These are phyloP conservation scores for Aspergillus steynii DNA, from an alignment of 495 filamentous ascomycete species.

Conservation along the genomic window DNA sequence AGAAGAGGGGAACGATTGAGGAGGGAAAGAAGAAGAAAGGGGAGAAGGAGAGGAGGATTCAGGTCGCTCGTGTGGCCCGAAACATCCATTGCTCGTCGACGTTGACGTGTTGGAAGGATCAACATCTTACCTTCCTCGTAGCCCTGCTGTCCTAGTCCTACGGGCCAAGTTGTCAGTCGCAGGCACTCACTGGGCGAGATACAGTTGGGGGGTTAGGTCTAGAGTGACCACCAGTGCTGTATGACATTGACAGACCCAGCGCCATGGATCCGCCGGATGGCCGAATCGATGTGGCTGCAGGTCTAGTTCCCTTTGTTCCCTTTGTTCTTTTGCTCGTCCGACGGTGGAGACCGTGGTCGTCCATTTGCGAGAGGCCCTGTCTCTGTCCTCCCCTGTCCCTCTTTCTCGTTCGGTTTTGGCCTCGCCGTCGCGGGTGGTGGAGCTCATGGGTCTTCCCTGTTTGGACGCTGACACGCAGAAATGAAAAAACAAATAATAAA, in stretches of 20 bases:
- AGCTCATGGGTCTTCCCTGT: not conserved
- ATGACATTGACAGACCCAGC: slow-evolving; percentile 18
- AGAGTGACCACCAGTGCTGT: not conserved
- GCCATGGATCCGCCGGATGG: slow-evolving; percentile 18
- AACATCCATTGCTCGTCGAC: slow-evolving; percentile 12
- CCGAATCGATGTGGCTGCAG: slow-evolving; percentile 19
- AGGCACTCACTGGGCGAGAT: no score
- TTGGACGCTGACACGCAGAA: not conserved
- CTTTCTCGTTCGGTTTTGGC: not conserved
- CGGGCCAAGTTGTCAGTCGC: not conserved
- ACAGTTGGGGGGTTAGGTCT: no score
- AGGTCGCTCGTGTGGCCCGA: slow-evolving; percentile 17
- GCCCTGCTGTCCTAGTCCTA: not conserved
- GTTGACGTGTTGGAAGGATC: slow-evolving; percentile 19
- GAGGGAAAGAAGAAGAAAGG: not conserved
- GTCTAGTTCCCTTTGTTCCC: slow-evolving; percentile 13
- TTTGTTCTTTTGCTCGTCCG: not conserved
- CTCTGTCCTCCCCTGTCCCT: not conserved
- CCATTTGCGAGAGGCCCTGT: not conserved
- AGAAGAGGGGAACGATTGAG: not conserved
- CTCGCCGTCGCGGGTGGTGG: not conserved
- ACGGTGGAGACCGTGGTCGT: no score
- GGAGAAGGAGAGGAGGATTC: not conserved
- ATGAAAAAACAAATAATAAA: not conserved
- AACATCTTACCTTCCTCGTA: not conserved